Conservation (phyloP, 2,329 filamentous ascomycete species). For the Paecilomyces formosus region DNA sequence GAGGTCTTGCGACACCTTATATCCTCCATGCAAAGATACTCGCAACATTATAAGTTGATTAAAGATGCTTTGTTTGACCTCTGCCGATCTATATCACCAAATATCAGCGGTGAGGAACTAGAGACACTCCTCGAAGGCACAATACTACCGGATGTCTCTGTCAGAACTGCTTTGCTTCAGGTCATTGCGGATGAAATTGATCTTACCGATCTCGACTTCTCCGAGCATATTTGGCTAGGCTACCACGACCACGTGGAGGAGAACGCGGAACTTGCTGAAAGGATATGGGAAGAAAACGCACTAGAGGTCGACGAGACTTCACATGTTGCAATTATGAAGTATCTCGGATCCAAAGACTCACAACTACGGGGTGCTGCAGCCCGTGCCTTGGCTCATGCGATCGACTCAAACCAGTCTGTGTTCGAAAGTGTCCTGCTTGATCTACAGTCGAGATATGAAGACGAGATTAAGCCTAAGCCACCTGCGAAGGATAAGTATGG, state of each 20-base stretch:
- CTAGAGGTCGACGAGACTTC: conserved; percentile 62
- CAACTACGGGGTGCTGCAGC: conserved; percentile 80
- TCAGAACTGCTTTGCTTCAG: conserved; percentile 78
- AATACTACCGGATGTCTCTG: conserved; percentile 70
- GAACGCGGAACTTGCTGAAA: conserved; percentile 71
- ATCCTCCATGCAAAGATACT: conserved; percentile 76
- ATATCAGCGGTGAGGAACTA: conserved; percentile 67
- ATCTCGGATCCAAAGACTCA: conserved; percentile 69
- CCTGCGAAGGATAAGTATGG: conserved; percentile 87
- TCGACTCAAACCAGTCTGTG: conserved; percentile 52
- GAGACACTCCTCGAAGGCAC: conserved; percentile 66
- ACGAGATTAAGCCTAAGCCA: conserved; percentile 72
- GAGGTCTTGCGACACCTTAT: conserved; percentile 67
- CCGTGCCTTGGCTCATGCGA: conserved; percentile 68
- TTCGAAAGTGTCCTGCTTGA: conserved; percentile 57
- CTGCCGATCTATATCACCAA: conserved; percentile 75
- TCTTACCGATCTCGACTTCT: conserved; percentile 77
- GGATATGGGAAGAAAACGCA: conserved; percentile 93
- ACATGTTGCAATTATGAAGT: conserved; percentile 63
- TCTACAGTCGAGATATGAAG: conserved; percentile 64
- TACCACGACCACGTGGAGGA: conserved; percentile 87
- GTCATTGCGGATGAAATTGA: conserved; percentile 88
- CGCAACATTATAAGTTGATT: conserved; percentile 88
- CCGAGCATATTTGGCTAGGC: conserved; percentile 86
- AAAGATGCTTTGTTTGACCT: conserved; percentile 88